phyloP scores from a whole-genome alignment of 2,329 filamentous ascomycete genomes.

The Blumeria graminis region DNA sequence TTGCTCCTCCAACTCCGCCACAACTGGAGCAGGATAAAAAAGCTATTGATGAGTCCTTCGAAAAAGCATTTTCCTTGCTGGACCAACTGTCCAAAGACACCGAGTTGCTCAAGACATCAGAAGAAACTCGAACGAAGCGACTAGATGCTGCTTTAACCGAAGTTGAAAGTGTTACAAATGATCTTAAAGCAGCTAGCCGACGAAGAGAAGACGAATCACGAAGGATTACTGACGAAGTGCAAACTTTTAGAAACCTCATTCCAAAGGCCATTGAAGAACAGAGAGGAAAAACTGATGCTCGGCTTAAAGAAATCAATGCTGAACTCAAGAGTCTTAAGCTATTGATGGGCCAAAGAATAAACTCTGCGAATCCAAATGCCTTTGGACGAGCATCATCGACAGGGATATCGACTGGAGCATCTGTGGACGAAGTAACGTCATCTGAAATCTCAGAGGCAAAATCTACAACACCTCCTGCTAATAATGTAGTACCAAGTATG shows the following conservation, averaged over 20 bases:
- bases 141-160: conserved; percentile 63
- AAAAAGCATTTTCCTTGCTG: conserved; percentile 70
- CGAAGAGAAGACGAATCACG: conserved; percentile 72
- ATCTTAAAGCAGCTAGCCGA: conserved; percentile 59
- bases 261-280: conserved; percentile 75
- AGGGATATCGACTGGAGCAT: conserved; percentile 3
- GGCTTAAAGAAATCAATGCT: conserved; percentile 60
- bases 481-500: conserved; percentile 12
- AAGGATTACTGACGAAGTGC: conserved; percentile 66
- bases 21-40: conserved; percentile 89
- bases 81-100: conserved; percentile 88
- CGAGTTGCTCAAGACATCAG: conserved; percentile 61
- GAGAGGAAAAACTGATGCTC: conserved; percentile 57
- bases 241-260: conserved; percentile 58
- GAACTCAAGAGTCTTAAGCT: conserved; percentile 88
- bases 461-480: conserved; percentile 14
- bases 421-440: conserved; percentile 6
- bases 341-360: conserved; percentile 44
- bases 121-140: conserved; percentile 60
- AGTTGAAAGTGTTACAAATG: conserved; percentile 58
- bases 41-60: conserved; percentile 77
- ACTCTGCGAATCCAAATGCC: conserved; percentile 12
- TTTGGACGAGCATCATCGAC: conserved; percentile 5
- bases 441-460: conserved; percentile 9
- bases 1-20: conserved; percentile 80